Base-by-base conservation (phyloP, 129 eudicot genomes). In the Tagetes erecta region DNA sequence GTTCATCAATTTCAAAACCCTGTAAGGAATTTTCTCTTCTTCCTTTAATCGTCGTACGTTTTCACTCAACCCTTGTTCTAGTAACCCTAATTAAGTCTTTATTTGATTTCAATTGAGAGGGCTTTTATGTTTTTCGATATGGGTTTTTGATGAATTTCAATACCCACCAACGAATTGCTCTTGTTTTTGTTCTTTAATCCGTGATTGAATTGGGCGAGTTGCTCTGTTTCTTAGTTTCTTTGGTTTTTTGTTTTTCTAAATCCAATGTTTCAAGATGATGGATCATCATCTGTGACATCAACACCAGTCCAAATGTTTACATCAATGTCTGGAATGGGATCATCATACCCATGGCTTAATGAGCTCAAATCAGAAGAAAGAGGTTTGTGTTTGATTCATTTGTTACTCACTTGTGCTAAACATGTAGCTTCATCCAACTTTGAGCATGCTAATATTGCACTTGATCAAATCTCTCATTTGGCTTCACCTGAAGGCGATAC, bases 341-440 rank as follows among this genome's bases (percentile, higher is more conserved):
- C 97, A 20, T 86, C 94, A 55, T 82, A 86, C 68, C 96, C 96
- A 65, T 91, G 97, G 99, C 96, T 90, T 8, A 91, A 87, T 82
- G 97, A 94, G 75, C 87, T 94, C n/a, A 91, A 88, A 79, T 87
- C 99, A 27, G 99, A 94, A 69, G 99, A 94, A 46, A 82, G 99
- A 69, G 99, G 99, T 36, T 80, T 94, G 47, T 94, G 89, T 70
- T 75, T 94, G 67, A 94, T 94, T 40, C 99, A 94, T 70, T 67
- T 94, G 1, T 81, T 94, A 64, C 90, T 94, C 74, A 82, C 96
- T 69, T 94, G 99, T 76, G 96, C 97, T 65, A 88, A 83, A 73
- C 99, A 94, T 78, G 97, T 94, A 20, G 91, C 97, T 42, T 67
- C 85, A 11, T 96, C 97, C 31, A 88, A 84, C 76, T 87, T 94